phyloP scores from a whole-genome alignment of 495 filamentous ascomycete genomes.

The Neurospora intermedia region DNA sequence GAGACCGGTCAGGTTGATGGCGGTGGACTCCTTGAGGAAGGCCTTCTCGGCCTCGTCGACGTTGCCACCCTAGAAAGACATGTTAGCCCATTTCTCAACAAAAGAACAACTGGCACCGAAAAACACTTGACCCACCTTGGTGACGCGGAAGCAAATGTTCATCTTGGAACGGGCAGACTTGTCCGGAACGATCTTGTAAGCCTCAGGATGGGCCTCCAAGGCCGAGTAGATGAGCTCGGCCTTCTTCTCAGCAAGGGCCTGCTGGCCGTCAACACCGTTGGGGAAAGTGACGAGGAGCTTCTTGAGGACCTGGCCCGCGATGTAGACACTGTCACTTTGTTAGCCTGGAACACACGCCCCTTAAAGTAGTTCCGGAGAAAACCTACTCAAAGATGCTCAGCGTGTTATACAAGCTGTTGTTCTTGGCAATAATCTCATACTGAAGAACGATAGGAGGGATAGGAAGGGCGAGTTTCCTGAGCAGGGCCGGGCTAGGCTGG shows the following conservation, averaged over 20 bases:
- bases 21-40: slow-evolving; percentile 63
- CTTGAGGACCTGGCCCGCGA: slow-evolving; percentile 75
- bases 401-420: slow-evolving; percentile 90
- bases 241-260: slow-evolving; percentile 61
- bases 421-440: slow-evolving; percentile 72
- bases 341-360: background rate
- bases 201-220: slow-evolving; percentile 57
- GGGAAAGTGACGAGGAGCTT: slow-evolving; percentile 48
- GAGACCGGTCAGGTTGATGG: slow-evolving; percentile 53
- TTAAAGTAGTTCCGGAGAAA: too few species aligned
- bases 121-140: slow-evolving; percentile 23
- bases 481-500: slow-evolving; percentile 47
- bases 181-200: slow-evolving; percentile 64
- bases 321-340: slow-evolving; percentile 52
- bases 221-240: slow-evolving; percentile 60
- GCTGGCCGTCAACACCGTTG: slow-evolving; percentile 58
- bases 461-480: slow-evolving; percentile 67
- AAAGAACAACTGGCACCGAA: background rate
- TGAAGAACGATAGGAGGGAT: slow-evolving; percentile 67
- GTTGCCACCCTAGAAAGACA: slow-evolving; percentile 36
- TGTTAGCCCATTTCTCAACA: background rate
- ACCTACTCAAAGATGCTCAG: slow-evolving; percentile 71
- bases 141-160: slow-evolving; percentile 85
- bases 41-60: slow-evolving; percentile 55
- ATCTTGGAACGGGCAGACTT: slow-evolving; percentile 67